Percentiles rank a stretch among this genome's conserved stretches.
These are phyloP conservation scores for Yamadazyma sp. DNA, from an alignment of 805 yeast species.

Conservation along the genomic window DNA sequence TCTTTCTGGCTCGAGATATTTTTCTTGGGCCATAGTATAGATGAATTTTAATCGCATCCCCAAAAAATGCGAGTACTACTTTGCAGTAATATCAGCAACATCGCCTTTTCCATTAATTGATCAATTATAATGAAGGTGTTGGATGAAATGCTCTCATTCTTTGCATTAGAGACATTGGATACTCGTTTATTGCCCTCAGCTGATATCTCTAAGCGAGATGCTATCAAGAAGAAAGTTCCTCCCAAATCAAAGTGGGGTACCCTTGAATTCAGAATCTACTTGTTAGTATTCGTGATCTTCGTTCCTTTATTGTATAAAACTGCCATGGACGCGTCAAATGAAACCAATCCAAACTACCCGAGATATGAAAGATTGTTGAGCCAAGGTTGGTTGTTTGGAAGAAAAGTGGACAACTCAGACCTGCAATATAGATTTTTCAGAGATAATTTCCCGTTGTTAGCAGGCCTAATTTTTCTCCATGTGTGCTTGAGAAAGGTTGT, in stretches of 20 bases:
- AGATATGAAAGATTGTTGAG: slow-evolving; percentile 59
- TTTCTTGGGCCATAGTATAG: slow-evolving; percentile 13
- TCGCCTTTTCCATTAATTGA: neutral
- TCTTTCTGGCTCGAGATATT: slow-evolving; percentile 42
- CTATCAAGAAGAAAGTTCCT: slow-evolving; percentile 30
- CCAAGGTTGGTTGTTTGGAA: slow-evolving; percentile 87
- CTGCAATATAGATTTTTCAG: slow-evolving; percentile 85
- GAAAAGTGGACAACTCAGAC: slow-evolving; percentile 92
- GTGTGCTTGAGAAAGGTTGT: slow-evolving; percentile 44
- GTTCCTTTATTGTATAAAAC: slow-evolving; percentile 84
- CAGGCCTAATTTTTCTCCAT: slow-evolving; percentile 58
- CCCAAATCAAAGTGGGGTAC: slow-evolving; percentile 68
- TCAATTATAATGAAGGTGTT: slow-evolving; percentile 11
- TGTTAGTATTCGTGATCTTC: slow-evolving; percentile 57
- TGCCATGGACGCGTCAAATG: slow-evolving; percentile 78
- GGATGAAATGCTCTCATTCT: slow-evolving; percentile 32
- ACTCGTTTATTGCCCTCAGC: slow-evolving; percentile 46
- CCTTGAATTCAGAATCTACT: slow-evolving; percentile 70
- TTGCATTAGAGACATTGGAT: slow-evolving; percentile 53
- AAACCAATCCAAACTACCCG: slow-evolving; percentile 70
- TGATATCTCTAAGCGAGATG: slow-evolving; percentile 30
- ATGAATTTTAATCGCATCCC: neutral
- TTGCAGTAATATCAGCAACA: neutral
- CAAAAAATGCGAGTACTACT: neutral
- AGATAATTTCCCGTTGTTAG: slow-evolving; percentile 66